Conservation (phyloP, 2,329 filamentous ascomycete genomes). For the Colletotrichum kahawae region DNA sequence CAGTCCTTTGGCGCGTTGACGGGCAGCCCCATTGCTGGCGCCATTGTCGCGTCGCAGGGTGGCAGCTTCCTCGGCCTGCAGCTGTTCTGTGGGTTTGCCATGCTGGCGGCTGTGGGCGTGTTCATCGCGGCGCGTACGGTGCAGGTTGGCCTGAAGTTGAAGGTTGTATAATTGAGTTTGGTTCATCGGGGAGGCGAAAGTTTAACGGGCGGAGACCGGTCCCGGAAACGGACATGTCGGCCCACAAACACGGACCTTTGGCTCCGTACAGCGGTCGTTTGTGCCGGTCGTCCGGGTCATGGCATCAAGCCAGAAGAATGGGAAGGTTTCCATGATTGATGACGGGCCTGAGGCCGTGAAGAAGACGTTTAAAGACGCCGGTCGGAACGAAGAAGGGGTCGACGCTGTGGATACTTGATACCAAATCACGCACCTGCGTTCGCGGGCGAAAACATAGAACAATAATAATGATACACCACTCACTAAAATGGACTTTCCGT, state of each 20-base stretch:
- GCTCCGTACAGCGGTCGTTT: neutral
- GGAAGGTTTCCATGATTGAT: neutral
- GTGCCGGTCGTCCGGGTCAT: neutral
- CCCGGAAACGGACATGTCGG: neutral
- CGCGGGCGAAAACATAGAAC: neutral
- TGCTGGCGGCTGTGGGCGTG: constrained; percentile 33
- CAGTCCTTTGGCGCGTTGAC: constrained; percentile 69
- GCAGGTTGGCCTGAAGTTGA: constrained; percentile 40
- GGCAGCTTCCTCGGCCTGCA: constrained; percentile 65
- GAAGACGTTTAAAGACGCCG: neutral
- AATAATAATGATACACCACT: neutral
- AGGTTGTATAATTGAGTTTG: constrained; percentile 27
- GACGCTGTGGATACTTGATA: neutral
- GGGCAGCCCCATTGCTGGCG: constrained; percentile 71
- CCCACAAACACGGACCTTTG: neutral
- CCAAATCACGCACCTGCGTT: neutral
- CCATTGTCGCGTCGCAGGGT: constrained; percentile 55
- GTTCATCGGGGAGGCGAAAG: neutral
- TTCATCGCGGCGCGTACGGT: constrained; percentile 36
- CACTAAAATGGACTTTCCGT: neutral
- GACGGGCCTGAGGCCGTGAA: neutral
- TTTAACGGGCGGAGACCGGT: neutral
- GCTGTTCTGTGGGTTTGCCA: constrained; percentile 66
- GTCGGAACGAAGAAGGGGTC: neutral
- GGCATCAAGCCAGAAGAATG: neutral